Evolutionary conservation across 805 yeast genomes (phyloP).

Genomic region (Hanseniaspora mollemarum): DNA sequence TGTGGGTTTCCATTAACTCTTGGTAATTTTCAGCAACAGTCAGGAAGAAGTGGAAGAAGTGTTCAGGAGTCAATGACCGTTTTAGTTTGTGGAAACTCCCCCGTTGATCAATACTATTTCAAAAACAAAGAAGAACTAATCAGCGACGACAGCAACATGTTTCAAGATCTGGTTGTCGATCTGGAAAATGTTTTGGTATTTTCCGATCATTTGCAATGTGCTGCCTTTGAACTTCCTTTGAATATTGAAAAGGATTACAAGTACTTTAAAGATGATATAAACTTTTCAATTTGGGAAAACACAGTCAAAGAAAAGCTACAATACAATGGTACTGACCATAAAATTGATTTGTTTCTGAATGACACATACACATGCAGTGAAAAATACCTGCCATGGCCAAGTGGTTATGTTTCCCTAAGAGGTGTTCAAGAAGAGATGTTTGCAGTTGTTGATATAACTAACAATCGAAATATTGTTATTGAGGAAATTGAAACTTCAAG

Average conservation of each 20-base stretch:
- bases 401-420: constrained; percentile 62
- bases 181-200: constrained; percentile 50
- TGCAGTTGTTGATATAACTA: constrained; percentile 85
- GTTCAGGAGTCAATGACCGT: constrained; percentile 73
- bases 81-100: constrained; percentile 69
- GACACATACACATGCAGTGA: constrained; percentile 40
- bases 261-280: constrained; percentile 37
- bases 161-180: constrained; percentile 50
- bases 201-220: constrained; percentile 86
- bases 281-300: constrained; percentile 25
- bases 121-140: constrained; percentile 34
- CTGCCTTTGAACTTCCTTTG: constrained; percentile 76
- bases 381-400: constrained; percentile 69
- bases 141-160: constrained; percentile 40
- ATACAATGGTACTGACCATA: constrained; percentile 33
- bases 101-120: constrained; percentile 78
- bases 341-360: constrained; percentile 15
- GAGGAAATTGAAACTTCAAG: constrained; percentile 85
- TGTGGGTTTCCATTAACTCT: constrained; percentile 88
- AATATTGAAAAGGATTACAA: constrained; percentile 39
- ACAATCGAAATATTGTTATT: constrained; percentile 60
- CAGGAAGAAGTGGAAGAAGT: constrained; percentile 94
- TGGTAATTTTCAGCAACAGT: constrained; percentile 84
- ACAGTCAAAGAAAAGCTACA: constrained; percentile 32
- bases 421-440: constrained; percentile 71